Percentiles rank a stretch among this genome's conserved stretches.
Conservation (phyloP, 75 land plant genomes). For the Sequoiadendron giganteum region DNA sequence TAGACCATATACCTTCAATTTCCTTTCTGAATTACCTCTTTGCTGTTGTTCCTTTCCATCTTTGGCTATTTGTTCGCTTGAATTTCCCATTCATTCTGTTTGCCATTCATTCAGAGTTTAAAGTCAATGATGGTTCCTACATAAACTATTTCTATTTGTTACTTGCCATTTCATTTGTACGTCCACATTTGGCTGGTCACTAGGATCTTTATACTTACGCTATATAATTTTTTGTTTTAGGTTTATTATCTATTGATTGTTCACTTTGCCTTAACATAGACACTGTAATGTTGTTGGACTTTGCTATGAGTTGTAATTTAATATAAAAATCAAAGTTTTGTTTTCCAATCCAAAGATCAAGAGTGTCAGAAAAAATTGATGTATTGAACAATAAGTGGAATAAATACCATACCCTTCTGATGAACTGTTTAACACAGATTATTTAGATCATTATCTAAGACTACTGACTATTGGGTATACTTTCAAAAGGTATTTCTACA, state of each 20-base stretch:
- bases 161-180: not conserved
- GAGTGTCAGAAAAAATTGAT: not conserved
- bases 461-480: not conserved
- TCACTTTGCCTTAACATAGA: not conserved
- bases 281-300: not conserved
- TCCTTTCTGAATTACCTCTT: not conserved
- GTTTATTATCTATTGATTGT: not conserved
- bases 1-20: not conserved
- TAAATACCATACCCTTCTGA: not conserved
- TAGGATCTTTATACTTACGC: not conserved
- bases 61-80: not conserved
- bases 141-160: not conserved
- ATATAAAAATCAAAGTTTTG: not conserved
- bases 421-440: not conserved
- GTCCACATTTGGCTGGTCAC: not conserved
- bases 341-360: not conserved
- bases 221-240: not conserved
- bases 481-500: not conserved
- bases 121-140: not conserved
- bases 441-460: not conserved
- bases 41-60: not conserved
- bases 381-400: not conserved
- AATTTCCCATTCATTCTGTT: slow-evolving; percentile 3
- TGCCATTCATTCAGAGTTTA: not conserved
- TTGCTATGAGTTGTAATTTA: not conserved